These are phyloP conservation scores for Phytophthora sojae DNA, from an alignment of 352 stramenopile genomes.

Conservation along the genomic window DNA sequence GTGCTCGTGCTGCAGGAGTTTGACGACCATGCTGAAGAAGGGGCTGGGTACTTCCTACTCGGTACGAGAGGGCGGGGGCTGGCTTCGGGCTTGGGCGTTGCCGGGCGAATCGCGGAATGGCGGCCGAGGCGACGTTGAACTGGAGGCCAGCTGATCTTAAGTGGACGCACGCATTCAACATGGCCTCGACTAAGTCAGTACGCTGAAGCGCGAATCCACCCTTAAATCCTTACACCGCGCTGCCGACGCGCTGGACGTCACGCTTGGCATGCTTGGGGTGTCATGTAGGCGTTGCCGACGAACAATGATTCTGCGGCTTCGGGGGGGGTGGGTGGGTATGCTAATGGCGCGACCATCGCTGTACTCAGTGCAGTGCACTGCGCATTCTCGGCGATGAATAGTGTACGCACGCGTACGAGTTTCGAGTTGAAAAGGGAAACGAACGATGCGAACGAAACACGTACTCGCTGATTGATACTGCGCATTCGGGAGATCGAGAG, in stretches of 20 bases:
- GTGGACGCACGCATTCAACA: constrained; percentile 17
- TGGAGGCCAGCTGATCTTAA: constrained; percentile 11
- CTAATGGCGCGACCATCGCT: too few relatives aligned
- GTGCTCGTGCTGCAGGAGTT: constrained; percentile 77
- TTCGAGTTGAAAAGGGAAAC: too few relatives aligned
- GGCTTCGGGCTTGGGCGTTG: constrained; percentile 20
- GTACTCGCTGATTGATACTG: too few relatives aligned
- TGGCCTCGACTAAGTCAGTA: constrained; percentile 12
- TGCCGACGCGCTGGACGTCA: constrained; percentile 26
- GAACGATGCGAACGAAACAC: too few relatives aligned
- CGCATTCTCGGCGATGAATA: too few relatives aligned
- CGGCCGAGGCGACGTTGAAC: constrained; percentile 11
- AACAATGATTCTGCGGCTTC: too few relatives aligned
- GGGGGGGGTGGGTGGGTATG: too few relatives aligned
- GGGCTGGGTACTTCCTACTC: neutral
- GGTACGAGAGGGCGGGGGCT: neutral
- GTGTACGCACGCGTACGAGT: too few relatives aligned
- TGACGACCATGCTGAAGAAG: constrained; percentile 59
- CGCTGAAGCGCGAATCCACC: constrained; percentile 5
- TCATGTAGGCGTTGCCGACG: too few relatives aligned
- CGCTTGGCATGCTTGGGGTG: too few relatives aligned
- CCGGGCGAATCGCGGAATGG: constrained; percentile 52
- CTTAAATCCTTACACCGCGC: constrained; percentile 20
- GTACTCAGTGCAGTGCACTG: too few relatives aligned
- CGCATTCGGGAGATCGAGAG: too few relatives aligned